Evolutionary conservation across 1,284 basidiomycete genomes (phyloP).

Genomic region (Testicularia cyperi): DNA sequence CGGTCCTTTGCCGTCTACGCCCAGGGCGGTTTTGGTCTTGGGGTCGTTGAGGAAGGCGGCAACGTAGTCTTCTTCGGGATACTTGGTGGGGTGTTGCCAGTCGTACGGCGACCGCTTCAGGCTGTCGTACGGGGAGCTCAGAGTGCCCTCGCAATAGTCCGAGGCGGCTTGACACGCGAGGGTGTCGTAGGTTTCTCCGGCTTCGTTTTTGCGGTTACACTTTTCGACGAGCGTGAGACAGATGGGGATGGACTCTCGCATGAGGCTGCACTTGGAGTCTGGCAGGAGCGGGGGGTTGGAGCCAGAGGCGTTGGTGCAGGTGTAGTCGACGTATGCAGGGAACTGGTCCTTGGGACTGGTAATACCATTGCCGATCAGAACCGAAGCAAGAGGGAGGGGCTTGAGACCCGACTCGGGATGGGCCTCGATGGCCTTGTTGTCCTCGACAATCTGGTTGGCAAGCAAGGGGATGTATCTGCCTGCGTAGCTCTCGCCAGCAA

Average conservation of each 20-base stretch:
- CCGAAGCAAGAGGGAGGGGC: constrained; percentile 47
- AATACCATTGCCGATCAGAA: constrained; percentile 59
- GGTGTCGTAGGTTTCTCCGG: constrained; percentile 36
- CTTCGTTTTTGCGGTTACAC: constrained; percentile 42
- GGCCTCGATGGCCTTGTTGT: constrained; percentile 45
- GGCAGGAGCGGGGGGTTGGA: constrained; percentile 37
- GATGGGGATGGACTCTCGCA: constrained; percentile 38
- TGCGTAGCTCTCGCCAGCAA: constrained; percentile 57
- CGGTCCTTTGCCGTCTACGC: constrained; percentile 45
- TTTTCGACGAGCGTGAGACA: constrained; percentile 50
- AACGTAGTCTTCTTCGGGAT: constrained; percentile 53
- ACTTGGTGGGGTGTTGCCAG: constrained; percentile 48
- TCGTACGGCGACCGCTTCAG: constrained; percentile 49
- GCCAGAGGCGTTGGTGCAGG: constrained; percentile 50
- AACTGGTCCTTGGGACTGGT: constrained; percentile 54
- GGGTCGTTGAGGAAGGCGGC: constrained; percentile 49
- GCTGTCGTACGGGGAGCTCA: constrained; percentile 43
- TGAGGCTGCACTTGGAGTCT: constrained; percentile 37
- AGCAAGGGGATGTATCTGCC: constrained; percentile 54
- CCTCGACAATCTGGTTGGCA: constrained; percentile 49
- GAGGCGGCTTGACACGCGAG: constrained; percentile 42
- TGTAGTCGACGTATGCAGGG: constrained; percentile 53
- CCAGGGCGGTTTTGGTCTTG: constrained; percentile 36
- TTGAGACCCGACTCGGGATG: constrained; percentile 47
- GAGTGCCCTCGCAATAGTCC: constrained; percentile 48